These are phyloP conservation scores for Urtica urens DNA, from an alignment of 306 rosid species.

Conservation along the genomic window DNA sequence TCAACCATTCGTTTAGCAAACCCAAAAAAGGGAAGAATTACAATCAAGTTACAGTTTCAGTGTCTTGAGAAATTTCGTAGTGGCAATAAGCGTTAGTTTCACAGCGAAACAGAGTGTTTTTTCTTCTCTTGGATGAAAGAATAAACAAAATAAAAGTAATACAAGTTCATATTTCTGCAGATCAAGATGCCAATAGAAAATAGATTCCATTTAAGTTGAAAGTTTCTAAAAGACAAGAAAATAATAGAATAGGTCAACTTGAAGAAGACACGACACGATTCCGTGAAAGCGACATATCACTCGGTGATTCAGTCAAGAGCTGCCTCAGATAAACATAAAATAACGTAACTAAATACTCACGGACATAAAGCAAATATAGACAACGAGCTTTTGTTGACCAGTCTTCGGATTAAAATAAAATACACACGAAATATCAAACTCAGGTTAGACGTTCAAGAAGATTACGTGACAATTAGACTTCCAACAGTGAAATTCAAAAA, in stretches of 20 bases:
- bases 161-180: neutral
- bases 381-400: slow-evolving; percentile 4
- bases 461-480: slow-evolving; percentile 6
- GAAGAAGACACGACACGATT: slow-evolving; percentile 12
- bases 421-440: neutral
- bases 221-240: neutral
- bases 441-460: slow-evolving; percentile 3
- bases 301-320: neutral
- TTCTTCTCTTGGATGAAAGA: no score
- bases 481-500: neutral
- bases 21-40: no score
- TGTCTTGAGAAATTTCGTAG: no score
- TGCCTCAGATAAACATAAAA: neutral
- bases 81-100: no score
- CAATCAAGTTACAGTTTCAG: no score
- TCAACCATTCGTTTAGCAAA: no score
- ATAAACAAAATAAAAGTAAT: neutral
- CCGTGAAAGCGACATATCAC: slow-evolving; percentile 9
- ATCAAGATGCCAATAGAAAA: neutral
- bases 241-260: neutral
- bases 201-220: neutral
- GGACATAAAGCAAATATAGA: neutral
- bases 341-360: slow-evolving; percentile 1
- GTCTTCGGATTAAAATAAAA: neutral
- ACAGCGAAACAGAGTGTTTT: no score